These are phyloP conservation scores for Xerocomus minutiporus DNA, from an alignment of 1,284 basidiomycete genomes.

Conservation along the genomic window DNA sequence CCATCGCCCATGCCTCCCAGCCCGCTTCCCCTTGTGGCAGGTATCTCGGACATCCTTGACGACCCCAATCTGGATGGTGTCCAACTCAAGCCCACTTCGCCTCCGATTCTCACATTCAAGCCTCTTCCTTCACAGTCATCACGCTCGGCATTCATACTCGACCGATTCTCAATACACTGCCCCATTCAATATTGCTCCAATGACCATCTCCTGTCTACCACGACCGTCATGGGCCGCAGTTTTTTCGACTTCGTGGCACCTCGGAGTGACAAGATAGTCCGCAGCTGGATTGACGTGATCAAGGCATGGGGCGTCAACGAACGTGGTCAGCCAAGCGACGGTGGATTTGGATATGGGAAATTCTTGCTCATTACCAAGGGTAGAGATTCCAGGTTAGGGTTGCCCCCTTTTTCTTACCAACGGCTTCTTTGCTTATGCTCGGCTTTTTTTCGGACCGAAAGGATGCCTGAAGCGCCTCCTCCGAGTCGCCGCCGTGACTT, in stretches of 20 bases:
- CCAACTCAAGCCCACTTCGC: constrained; percentile 2
- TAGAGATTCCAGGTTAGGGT: constrained; percentile 49
- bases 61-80: constrained; percentile 2
- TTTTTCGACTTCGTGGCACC: constrained; percentile 69
- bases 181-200: constrained; percentile 67
- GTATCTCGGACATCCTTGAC: constrained; percentile 13
- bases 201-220: constrained; percentile 56
- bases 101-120: constrained; percentile 43
- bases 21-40: constrained; percentile 32
- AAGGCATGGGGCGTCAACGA: constrained; percentile 79
- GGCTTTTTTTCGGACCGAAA: constrained; percentile 15
- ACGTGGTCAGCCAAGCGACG: constrained; percentile 71
- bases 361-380: constrained; percentile 54
- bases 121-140: constrained; percentile 60
- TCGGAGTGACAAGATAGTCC: constrained; percentile 58
- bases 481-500: constrained; percentile 28
- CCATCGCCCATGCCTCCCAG: constrained; percentile 57
- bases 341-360: constrained; percentile 73
- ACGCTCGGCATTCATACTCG: constrained; percentile 68
- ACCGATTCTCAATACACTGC: constrained; percentile 63
- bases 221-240: constrained; percentile 53
- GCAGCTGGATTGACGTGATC: constrained; percentile 65
- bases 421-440: neutral
- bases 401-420: neutral
- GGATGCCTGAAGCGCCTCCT: constrained; percentile 16